These are phyloP conservation scores for Trichosporon ovoides DNA, from an alignment of 1,284 basidiomycete genomes.

Conservation along the genomic window DNA sequence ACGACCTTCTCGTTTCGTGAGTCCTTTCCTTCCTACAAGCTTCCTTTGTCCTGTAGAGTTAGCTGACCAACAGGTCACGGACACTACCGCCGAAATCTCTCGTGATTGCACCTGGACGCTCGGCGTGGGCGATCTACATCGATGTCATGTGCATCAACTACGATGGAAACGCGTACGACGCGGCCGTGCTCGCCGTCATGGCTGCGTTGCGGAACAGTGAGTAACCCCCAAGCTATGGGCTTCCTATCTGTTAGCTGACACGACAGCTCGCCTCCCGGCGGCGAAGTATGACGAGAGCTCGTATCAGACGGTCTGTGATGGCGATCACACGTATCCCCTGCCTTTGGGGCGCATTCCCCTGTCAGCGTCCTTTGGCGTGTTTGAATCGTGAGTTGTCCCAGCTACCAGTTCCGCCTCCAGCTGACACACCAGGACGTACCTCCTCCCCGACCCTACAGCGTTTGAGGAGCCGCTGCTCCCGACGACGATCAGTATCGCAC, in stretches of 20 bases:
- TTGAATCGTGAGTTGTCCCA: constrained; percentile 59
- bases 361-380: constrained; percentile 71
- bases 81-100: constrained; percentile 64
- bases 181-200: constrained; percentile 78
- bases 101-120: constrained; percentile 72
- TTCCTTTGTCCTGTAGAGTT: neutral
- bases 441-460: constrained; percentile 76
- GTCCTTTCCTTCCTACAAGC: too few species aligned
- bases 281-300: constrained; percentile 67
- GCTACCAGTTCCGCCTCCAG: too few species aligned
- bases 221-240: too few species aligned
- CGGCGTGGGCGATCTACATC: constrained; percentile 87
- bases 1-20: constrained; percentile 68
- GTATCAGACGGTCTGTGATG: constrained; percentile 62
- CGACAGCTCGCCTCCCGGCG: constrained; percentile 66
- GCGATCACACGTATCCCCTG: constrained; percentile 51
- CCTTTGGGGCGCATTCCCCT: constrained; percentile 56
- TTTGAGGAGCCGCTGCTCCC: constrained; percentile 84
- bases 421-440: constrained; percentile 50
- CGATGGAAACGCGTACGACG: constrained; percentile 92
- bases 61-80: constrained; percentile 56
- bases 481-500: constrained; percentile 61
- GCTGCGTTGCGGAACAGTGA: constrained; percentile 77
- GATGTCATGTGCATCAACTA: constrained; percentile 94
- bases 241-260: constrained; percentile 14